Conservation (phyloP, 83 land plant species). For the Diphasiastrum complanatum region DNA sequence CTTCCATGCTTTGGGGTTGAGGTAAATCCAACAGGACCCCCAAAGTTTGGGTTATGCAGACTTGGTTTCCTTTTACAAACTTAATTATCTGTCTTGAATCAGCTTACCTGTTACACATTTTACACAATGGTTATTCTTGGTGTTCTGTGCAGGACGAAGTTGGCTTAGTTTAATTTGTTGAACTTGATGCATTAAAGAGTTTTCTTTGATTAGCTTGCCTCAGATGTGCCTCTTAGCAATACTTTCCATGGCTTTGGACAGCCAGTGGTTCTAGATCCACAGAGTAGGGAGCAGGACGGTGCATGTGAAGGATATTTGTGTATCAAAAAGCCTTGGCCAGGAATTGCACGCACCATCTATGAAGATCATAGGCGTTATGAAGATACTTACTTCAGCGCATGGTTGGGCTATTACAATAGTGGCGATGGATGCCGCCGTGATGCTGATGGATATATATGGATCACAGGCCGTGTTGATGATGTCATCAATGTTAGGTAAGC, state of each 20-base stretch:
- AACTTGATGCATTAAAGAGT: too few species aligned
- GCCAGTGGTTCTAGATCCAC: conserved; percentile 27
- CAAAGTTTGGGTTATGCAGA: too few species aligned
- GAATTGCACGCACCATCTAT: conserved; percentile 29
- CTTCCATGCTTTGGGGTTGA: conserved; percentile 37
- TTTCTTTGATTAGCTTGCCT: too few species aligned
- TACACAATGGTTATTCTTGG: not conserved
- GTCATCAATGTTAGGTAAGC: conserved; percentile 30
- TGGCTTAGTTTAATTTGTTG: too few species aligned
- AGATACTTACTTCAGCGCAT: conserved; percentile 25
- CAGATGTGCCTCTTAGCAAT: too few species aligned
- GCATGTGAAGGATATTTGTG: conserved; percentile 32
- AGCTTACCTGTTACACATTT: not conserved
- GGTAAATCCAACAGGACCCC: too few species aligned
- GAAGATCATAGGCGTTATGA: conserved; percentile 26
- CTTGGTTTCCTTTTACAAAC: not conserved
- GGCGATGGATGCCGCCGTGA: conserved; percentile 37
- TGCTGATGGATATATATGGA: conserved; percentile 19
- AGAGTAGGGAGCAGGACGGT: conserved; percentile 28
- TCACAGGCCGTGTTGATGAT: conserved; percentile 35
- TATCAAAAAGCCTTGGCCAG: conserved; percentile 31
- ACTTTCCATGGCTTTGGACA: conserved; percentile 6
- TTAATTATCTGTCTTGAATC: not conserved
- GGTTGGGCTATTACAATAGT: conserved; percentile 19
- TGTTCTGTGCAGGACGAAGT: too few species aligned